Base-by-base conservation (phyloP, 148 eudicot genomes). In the Cornus suecica region DNA sequence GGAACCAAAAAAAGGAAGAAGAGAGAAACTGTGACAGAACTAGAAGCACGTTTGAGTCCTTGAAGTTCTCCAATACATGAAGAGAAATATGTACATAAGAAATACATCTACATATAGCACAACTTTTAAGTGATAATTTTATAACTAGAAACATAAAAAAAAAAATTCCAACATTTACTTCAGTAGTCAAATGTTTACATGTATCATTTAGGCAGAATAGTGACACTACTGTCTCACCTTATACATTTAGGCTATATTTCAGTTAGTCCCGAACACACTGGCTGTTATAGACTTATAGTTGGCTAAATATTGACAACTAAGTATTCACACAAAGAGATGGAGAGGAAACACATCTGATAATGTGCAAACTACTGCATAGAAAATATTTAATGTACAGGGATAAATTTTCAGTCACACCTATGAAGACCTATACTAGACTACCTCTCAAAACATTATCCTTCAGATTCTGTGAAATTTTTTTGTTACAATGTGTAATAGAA, bases 1-100 rank as follows among this genome's bases (percentile, higher is more conserved):
- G 58, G 37, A 25, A 74, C 60, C 25, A 63, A 74, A 63, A 63
- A 41, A n/a, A n/a, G n/a, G n/a, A n/a, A n/a, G n/a, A n/a, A n/a
- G n/a, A n/a, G n/a, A n/a, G n/a, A n/a, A 23, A 23, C 26, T 62
- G 37, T 41, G 18, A 42, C 42, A 63, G 1, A 42, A 62, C 20
- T 22, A 28, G 32, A 73, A 41, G 29, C 30, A 72, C 31, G 27
- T n/a, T 37, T 37, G 42, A 37, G 2, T 20, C 14, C 18, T 52
- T 13, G 8, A 42, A 23, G 61, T 14, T 26, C 23, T 23, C 64
- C 61, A 65, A 73, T 24, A 34, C 51, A 29, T 13, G 16, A 13
- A 32, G 6, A 25, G 18, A 13, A 31, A 5, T 32, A 16, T 62
- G 8, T 32, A 20, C 10, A 18, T 34, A 30, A 26, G 28, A 64